These are phyloP conservation scores for Paracoccidioides brasiliensis DNA, from an alignment of 2,329 filamentous ascomycete species.

Conservation along the genomic window DNA sequence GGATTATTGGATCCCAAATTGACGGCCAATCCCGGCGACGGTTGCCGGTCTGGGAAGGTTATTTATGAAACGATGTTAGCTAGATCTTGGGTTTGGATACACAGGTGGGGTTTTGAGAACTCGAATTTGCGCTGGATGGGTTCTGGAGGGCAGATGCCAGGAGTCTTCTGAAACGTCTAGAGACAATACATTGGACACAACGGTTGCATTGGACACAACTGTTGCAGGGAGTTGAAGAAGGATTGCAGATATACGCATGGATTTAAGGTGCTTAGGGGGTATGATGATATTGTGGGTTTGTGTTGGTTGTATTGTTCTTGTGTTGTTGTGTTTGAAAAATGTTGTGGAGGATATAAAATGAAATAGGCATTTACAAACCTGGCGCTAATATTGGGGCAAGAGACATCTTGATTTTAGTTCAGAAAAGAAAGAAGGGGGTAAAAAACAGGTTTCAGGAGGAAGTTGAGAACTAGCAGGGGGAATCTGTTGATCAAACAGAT, in stretches of 20 bases:
- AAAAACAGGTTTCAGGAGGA: not conserved
- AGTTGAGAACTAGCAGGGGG: too few relatives aligned
- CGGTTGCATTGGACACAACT: not conserved
- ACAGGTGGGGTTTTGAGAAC: not conserved
- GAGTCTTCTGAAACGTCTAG: slow-evolving; percentile 1
- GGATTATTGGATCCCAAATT: slow-evolving; percentile 37
- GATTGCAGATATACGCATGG: not conserved
- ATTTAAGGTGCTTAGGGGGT: slow-evolving; percentile 1
- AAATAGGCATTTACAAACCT: slow-evolving; percentile 12
- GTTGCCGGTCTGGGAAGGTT: slow-evolving; percentile 19
- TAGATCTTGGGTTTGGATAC: not conserved
- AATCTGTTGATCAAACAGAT: too few relatives aligned
- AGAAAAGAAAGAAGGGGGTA: too few relatives aligned
- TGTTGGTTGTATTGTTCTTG: not conserved
- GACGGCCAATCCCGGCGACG: slow-evolving; percentile 20
- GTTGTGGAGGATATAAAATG: slow-evolving; percentile 4
- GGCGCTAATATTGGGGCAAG: slow-evolving; percentile 16
- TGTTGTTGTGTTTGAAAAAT: not conserved
- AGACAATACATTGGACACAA: not conserved
- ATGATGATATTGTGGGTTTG: not conserved
- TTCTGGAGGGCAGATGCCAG: not conserved
- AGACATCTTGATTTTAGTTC: slow-evolving; percentile 9
- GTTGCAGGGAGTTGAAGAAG: not conserved
- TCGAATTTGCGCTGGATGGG: not conserved
- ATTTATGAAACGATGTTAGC: slow-evolving; percentile 4